phyloP scores from a whole-genome alignment of 805 yeast species.

The Zygosaccharomyces bisporus region DNA sequence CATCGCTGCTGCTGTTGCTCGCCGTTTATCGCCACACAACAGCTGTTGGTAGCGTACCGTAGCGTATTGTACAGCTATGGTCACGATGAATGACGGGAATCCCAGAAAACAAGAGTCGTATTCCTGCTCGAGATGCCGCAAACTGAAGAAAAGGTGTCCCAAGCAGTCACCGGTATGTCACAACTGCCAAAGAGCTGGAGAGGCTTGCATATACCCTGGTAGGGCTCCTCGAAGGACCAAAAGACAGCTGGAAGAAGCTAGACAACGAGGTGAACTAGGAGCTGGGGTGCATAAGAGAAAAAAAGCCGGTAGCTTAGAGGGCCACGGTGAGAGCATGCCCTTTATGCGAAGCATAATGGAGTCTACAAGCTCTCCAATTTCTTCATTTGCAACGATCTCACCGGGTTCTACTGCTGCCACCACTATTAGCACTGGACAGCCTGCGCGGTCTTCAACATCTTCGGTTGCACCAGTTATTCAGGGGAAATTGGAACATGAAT shows the following conservation, averaged over 20 bases:
- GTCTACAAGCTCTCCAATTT: background rate
- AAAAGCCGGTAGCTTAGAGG: background rate
- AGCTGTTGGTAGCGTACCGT: background rate
- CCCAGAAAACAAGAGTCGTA: slow-evolving; percentile 23
- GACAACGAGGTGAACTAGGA: slow-evolving; percentile 25
- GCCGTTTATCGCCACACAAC: background rate
- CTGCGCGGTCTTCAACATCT: background rate
- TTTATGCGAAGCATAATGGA: background rate
- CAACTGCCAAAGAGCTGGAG: slow-evolving; percentile 41
- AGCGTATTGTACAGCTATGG: background rate
- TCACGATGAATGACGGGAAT: slow-evolving; percentile 2
- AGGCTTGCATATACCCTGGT: slow-evolving; percentile 43
- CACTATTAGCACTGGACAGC: background rate
- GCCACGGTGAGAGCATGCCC: slow-evolving; percentile 5
- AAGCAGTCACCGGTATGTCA: slow-evolving; percentile 43
- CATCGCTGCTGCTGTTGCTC: background rate
- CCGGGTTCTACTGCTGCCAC: background rate
- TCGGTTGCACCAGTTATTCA: slow-evolving; percentile 4
- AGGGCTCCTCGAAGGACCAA: slow-evolving; percentile 41
- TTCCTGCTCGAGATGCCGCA: slow-evolving; percentile 47
- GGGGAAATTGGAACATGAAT: slow-evolving; percentile 13
- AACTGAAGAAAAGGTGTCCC: slow-evolving; percentile 48
- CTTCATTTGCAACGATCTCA: background rate
- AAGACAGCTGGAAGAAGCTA: slow-evolving; percentile 29
- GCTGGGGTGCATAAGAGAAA: slow-evolving; percentile 13